Evolutionary conservation across 176 grass and related monocot genomes (phyloP).

Genomic region (Pontederia crassipes): DNA sequence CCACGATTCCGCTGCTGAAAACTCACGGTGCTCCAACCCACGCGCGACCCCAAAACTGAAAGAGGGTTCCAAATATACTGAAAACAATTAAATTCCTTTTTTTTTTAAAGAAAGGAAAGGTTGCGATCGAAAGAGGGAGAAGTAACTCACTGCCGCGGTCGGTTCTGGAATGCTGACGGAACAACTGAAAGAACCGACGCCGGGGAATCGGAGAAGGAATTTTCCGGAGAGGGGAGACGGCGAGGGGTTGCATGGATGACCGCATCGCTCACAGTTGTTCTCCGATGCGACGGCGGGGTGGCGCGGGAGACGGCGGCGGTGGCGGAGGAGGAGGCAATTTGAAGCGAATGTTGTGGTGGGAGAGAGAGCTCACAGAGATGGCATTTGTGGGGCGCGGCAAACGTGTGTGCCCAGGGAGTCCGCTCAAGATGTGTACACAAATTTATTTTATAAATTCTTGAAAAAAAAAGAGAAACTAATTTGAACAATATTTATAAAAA

Average conservation of each 20-base stretch:
- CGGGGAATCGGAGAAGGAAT: not conserved
- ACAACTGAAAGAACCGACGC: not conserved
- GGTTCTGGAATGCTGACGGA: not conserved
- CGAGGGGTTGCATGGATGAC: not conserved
- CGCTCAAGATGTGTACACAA: no score
- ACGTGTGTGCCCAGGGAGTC: no score
- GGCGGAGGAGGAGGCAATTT: not conserved
- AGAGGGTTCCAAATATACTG: not conserved
- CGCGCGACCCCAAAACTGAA: not conserved
- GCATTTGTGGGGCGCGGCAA: no score
- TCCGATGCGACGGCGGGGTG: not conserved
- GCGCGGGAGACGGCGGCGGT: not conserved
- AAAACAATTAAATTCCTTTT: not conserved
- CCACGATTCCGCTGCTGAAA: constrained; percentile 8
- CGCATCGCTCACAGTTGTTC: not conserved
- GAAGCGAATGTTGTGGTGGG: no score
- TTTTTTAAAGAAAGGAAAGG: not conserved
- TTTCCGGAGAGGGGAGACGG: not conserved
- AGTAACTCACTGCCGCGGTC: not conserved
- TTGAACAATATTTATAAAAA: no score
- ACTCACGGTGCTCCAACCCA: not conserved
- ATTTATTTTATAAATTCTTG: no score
- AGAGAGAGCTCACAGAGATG: no score
- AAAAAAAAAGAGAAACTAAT: no score
- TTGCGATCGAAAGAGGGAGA: not conserved